Evolutionary conservation across 1,139 yeast genomes (phyloP).

Genomic region (Lodderomyces orthopsilosis): DNA sequence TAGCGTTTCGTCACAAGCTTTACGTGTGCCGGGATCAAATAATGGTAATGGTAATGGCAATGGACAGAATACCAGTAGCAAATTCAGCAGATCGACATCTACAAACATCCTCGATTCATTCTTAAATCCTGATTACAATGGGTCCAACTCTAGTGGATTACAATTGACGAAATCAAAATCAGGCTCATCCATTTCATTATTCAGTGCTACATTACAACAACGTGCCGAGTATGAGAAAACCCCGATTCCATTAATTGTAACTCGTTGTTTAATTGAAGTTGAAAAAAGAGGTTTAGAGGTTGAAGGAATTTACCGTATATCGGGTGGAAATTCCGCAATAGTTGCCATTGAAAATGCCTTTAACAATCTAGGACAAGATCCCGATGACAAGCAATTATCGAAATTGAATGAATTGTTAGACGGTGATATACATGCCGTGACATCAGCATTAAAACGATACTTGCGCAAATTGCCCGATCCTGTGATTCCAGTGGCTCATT

Average conservation of each 20-base stretch:
- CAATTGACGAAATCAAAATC: constrained; percentile 6
- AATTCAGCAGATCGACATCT: constrained; percentile 43
- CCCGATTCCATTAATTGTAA: constrained; percentile 65
- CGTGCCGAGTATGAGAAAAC: constrained; percentile 61
- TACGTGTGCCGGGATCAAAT: constrained; percentile 8
- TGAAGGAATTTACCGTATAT: constrained; percentile 90
- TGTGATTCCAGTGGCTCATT: constrained; percentile 65
- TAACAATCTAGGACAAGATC: constrained; percentile 25
- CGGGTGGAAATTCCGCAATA: constrained; percentile 83
- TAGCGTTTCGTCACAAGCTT: constrained; percentile 11
- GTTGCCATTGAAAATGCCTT: constrained; percentile 53
- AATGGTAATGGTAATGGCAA: constrained; percentile 6
- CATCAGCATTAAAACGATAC: constrained; percentile 84
- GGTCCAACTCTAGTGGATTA: constrained; percentile 2
- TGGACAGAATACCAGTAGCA: constrained; percentile 6
- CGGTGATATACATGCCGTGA: constrained; percentile 82
- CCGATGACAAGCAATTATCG: constrained; percentile 39
- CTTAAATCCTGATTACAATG: constrained; percentile 15
- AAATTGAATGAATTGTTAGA: constrained; percentile 50
- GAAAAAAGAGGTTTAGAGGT: constrained; percentile 67
- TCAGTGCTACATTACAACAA: constrained; percentile 52
- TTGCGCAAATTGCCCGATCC: constrained; percentile 84
- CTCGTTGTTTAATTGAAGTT: constrained; percentile 74
- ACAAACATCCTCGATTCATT: constrained; percentile 46
- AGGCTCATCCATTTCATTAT: constrained; percentile 20